Evolutionary conservation across 331 rosid genomes (phyloP).

Genomic region (Quercus lobata): DNA sequence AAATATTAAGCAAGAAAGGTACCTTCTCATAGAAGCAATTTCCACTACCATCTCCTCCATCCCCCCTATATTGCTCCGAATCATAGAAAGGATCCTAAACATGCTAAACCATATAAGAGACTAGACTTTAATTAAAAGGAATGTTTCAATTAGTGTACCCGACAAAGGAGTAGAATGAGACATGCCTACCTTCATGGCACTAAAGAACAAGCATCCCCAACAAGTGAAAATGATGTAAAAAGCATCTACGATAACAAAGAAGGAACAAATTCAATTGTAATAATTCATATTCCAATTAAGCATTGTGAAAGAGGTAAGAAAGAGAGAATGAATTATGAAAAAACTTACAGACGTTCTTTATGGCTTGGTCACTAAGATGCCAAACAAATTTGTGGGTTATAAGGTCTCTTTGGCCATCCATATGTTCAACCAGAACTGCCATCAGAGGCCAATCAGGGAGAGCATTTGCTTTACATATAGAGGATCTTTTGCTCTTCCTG

Average conservation of each 20-base stretch:
- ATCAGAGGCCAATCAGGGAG: slow-evolving; percentile 77
- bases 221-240: slow-evolving; percentile 77
- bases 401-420: slow-evolving; percentile 70
- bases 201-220: slow-evolving; percentile 91
- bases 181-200: slow-evolving; percentile 72
- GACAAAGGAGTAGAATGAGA: not conserved
- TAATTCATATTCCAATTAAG: not conserved
- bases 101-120: not conserved
- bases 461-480: slow-evolving; percentile 56
- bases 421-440: slow-evolving; percentile 78
- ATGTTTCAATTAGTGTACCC: not conserved
- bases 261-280: not conserved
- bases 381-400: slow-evolving; percentile 58
- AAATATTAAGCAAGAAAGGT: not conserved
- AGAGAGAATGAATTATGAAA: not conserved
- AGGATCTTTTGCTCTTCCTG: slow-evolving; percentile 36
- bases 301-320: not conserved
- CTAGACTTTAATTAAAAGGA: not conserved
- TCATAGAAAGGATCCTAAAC: slow-evolving; percentile 86
- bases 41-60: slow-evolving; percentile 98
- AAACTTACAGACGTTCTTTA: slow-evolving; percentile 85
- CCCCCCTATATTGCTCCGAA: slow-evolving; percentile 69
- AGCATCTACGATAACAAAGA: slow-evolving; percentile 37
- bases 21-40: slow-evolving; percentile 92
- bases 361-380: slow-evolving; percentile 84